A percentile compares a stretch with the other conserved stretches of the same genome.
Evolutionary conservation across 1,139 yeast species (phyloP).

Genomic region (Taphrina wiesneri): DNA sequence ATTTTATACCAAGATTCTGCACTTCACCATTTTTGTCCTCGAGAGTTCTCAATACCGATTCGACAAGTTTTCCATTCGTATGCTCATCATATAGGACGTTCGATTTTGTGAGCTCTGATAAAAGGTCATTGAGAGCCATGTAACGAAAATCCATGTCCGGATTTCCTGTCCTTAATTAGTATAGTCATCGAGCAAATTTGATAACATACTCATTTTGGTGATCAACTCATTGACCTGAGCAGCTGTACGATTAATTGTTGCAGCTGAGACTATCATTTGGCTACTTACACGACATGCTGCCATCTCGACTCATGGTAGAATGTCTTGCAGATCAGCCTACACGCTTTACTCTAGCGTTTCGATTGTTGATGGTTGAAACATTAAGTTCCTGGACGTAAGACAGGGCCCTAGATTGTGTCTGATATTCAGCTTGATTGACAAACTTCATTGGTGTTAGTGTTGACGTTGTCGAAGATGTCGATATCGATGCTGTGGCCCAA

Average conservation of each 20-base stretch:
- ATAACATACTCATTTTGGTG: conserved; percentile 6
- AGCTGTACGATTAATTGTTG: not conserved
- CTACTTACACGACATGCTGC: conserved; percentile 8
- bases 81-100: conserved; percentile 44
- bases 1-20: conserved; percentile 72
- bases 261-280: no score
- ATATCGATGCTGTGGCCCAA: not conserved
- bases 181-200: not conserved
- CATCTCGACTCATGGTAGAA: not conserved
- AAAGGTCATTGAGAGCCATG: conserved; percentile 82
- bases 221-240: conserved; percentile 5
- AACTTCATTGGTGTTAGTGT: no score
- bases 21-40: conserved; percentile 73
- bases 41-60: conserved; percentile 56
- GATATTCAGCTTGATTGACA: not conserved
- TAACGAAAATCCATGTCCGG: conserved; percentile 79
- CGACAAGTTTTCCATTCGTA: conserved; percentile 48
- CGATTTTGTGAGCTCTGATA: conserved; percentile 50
- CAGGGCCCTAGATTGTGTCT: no score
- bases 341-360: no score
- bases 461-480: not conserved
- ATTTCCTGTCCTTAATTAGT: conserved; percentile 5
- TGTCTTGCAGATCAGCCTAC: no score
- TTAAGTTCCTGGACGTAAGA: no score
- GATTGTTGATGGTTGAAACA: no score